phyloP scores from a whole-genome alignment of 345 rosid species.

The Nephelium lappaceum region DNA sequence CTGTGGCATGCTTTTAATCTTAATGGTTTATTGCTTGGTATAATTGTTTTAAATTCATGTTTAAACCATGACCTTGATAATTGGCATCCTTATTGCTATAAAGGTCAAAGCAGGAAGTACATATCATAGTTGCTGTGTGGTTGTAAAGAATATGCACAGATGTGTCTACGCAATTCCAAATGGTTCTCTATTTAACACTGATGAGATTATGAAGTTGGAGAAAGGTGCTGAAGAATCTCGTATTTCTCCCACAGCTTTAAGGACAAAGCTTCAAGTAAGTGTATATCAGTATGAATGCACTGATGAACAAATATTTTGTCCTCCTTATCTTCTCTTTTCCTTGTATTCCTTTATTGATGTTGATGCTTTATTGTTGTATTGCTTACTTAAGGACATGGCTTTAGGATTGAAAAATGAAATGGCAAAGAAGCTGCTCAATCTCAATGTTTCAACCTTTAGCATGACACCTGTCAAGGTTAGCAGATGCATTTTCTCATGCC shows the following conservation, averaged over 20 bases:
- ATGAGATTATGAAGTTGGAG: conserved; percentile 68
- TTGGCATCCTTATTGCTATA: conserved; percentile 22
- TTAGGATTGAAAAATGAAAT: conserved; percentile 76
- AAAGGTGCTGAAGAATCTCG: conserved; percentile 68
- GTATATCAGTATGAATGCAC: neutral
- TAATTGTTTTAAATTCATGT: neutral
- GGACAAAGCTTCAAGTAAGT: conserved; percentile 76
- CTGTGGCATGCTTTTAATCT: neutral
- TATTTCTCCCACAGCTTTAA: conserved; percentile 58
- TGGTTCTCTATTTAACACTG: conserved; percentile 56
- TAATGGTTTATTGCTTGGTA: neutral
- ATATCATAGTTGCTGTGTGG: conserved; percentile 85
- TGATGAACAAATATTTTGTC: neutral
- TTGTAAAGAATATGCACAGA: conserved; percentile 82
- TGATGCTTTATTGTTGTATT: conserved; percentile 18
- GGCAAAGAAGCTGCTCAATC: conserved; percentile 60
- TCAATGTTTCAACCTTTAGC: conserved; percentile 80
- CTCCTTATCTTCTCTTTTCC: conserved; percentile 2
- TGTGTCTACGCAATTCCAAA: conserved; percentile 88
- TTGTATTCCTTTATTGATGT: conserved; percentile 21
- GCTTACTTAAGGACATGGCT: conserved; percentile 61
- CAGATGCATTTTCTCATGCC: conserved; percentile 8
- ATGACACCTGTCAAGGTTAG: conserved; percentile 90
- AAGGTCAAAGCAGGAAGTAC: conserved; percentile 81
- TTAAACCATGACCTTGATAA: neutral